These are phyloP conservation scores for Euphrasia confusa DNA, from an alignment of 257 asterid genomes.

Conservation along the genomic window DNA sequence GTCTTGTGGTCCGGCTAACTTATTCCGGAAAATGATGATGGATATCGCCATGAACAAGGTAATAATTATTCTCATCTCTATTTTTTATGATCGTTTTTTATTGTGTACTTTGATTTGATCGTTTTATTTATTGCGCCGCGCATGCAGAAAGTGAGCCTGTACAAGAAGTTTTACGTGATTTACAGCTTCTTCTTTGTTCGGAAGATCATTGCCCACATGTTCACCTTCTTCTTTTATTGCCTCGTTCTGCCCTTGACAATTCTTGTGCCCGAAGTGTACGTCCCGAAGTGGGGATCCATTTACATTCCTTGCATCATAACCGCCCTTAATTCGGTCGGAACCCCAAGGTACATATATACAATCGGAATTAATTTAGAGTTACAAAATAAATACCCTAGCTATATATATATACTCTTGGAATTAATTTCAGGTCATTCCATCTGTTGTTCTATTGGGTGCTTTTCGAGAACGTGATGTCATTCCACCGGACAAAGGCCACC, in stretches of 20 bases:
- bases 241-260: constrained; percentile 56
- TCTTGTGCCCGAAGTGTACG: constrained; percentile 58
- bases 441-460: constrained; percentile 86
- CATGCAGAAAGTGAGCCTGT: constrained; percentile 79
- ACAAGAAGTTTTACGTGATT: constrained; percentile 88
- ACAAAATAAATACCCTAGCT: too few species aligned
- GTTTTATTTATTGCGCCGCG: constrained; percentile 3
- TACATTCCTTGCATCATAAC: constrained; percentile 90
- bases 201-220: constrained; percentile 39
- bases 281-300: constrained; percentile 86
- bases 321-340: constrained; percentile 77
- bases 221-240: constrained; percentile 75
- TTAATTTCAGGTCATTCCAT: constrained; percentile 68
- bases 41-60: constrained; percentile 85
- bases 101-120: too few species aligned
- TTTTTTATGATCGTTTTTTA: too few species aligned
- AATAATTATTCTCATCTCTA: constrained; percentile 11
- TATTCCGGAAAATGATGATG: constrained; percentile 86
- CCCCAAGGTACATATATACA: too few species aligned
- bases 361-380: too few species aligned
- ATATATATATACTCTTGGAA: too few species aligned
- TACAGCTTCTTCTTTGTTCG: constrained; percentile 7
- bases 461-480: constrained; percentile 92
- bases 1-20: constrained; percentile 96
- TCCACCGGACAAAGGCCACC: constrained; percentile 94